A percentile compares a stretch with the other conserved stretches of the same genome.
These are phyloP conservation scores for Spencermartinsiella europaea DNA, from an alignment of 805 yeast species.

Conservation along the genomic window DNA sequence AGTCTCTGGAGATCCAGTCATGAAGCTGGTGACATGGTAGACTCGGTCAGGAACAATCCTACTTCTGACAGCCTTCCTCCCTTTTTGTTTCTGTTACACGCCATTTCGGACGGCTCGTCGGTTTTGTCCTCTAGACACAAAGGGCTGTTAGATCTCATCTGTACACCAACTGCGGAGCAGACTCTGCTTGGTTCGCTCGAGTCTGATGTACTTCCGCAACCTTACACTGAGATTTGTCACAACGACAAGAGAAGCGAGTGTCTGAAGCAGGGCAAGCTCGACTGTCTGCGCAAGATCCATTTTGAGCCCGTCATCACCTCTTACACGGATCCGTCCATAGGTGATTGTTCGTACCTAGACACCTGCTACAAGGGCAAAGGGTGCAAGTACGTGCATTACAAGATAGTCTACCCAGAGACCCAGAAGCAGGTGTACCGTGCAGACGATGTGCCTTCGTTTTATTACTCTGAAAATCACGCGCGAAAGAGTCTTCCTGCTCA, in stretches of 20 bases:
- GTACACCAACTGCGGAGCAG: slow-evolving; percentile 9
- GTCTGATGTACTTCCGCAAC: slow-evolving; percentile 11
- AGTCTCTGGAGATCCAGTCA: slow-evolving; percentile 2
- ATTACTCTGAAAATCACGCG: neutral
- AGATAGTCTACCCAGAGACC: slow-evolving; percentile 23
- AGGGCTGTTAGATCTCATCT: slow-evolving; percentile 10
- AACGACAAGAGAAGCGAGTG: slow-evolving; percentile 14
- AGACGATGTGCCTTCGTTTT: slow-evolving; percentile 11
- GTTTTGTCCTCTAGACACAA: neutral
- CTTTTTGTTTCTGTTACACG: neutral
- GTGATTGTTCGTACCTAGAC: slow-evolving; percentile 91
- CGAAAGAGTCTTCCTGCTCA: slow-evolving; percentile 54
- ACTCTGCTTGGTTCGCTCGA: slow-evolving; percentile 12
- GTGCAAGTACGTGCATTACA: slow-evolving; percentile 79
- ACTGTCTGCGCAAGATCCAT: slow-evolving; percentile 28
- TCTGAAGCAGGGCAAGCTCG: slow-evolving; percentile 15
- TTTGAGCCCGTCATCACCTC: slow-evolving; percentile 30
- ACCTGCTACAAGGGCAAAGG: slow-evolving; percentile 82
- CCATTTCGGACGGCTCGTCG: neutral
- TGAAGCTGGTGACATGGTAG: neutral
- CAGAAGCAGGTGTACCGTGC: neutral
- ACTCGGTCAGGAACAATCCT: neutral
- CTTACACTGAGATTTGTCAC: slow-evolving; percentile 20
- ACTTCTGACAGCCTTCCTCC: slow-evolving; percentile 2
- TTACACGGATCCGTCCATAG: slow-evolving; percentile 66